Base-by-base conservation (phyloP, 2,329 filamentous ascomycete species). In the Mycosphaerelloides madeirae region DNA sequence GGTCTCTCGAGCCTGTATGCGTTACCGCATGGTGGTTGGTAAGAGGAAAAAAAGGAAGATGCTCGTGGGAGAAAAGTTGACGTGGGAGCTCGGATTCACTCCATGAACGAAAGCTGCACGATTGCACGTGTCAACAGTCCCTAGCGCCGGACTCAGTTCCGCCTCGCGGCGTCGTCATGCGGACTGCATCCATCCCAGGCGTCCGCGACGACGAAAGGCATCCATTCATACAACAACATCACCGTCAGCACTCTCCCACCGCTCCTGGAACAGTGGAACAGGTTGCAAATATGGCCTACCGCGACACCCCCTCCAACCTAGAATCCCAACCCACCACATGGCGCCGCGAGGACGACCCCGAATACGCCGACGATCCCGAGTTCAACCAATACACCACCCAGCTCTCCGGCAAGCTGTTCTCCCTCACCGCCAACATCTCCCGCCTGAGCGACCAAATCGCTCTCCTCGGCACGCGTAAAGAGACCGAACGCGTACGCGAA, bases 291-390 rank as follows among this genome's bases (percentile, higher is more conserved):
- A 97, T 97, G 91, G 95, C 91, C 14, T 97, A 93, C 71, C 86
- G 95, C 65, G 86, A 87, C 58, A n/a, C n/a, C n/a, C 78, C 93
- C 52, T 85, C 85, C 44, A 84, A 80, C 50, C 76, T 96, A 56
- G 91, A 97, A 73, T 82, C 90, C 55, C 84, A 86, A 68, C 80
- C 81, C 31, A 82, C 81, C 22, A 79, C 74, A 50, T 77, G 77
- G 70, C 76, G 86, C 51, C 79, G 81, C 53, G 75, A 80, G 49
- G 81, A 85, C 65, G 85, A 85, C 63, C 75, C 82, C 35, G 73
- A 81, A 60, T 98, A 95, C 71, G 77, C 79, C 62, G 93, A 98
- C 70, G 88, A 97, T 65, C 93, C 93, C 40, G 89, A 89, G 54
- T 98, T 97, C 76, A 80, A 87, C 62, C 77, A 80, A 46, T 79